Conservation (phyloP, 768 basidiomycete species). For the Podaxis sp. region DNA sequence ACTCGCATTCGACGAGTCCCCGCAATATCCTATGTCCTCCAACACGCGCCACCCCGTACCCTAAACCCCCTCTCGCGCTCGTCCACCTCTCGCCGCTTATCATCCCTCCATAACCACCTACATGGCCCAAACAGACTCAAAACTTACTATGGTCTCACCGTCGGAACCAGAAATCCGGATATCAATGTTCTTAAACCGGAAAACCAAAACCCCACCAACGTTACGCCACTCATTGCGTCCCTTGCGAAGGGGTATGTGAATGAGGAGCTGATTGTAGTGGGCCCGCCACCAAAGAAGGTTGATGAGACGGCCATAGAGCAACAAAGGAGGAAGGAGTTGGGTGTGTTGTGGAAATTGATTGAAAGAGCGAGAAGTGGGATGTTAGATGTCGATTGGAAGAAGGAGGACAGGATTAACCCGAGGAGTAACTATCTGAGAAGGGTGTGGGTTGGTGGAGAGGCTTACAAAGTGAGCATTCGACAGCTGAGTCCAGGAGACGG, state of each 20-base stretch:
- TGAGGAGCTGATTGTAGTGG: conserved; percentile 56
- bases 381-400: conserved; percentile 26
- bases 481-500: conserved; percentile 1
- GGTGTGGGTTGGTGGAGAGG: conserved; percentile 40
- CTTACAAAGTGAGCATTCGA: conserved; percentile 36
- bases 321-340: conserved; percentile 23
- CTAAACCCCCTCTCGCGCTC: background rate
- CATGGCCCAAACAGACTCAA: conserved; percentile 7
- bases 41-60: background rate
- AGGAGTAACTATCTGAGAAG: conserved; percentile 35
- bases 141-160: conserved; percentile 10
- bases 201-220: conserved; percentile 54
- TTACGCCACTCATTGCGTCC: conserved; percentile 57
- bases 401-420: conserved; percentile 32
- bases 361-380: conserved; percentile 21
- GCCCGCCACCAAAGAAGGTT: conserved; percentile 33
- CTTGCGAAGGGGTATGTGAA: conserved; percentile 51
- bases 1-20: background rate
- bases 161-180: conserved; percentile 47
- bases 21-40: conserved; percentile 3
- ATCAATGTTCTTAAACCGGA: conserved; percentile 52
- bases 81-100: background rate
- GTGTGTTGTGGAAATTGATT: conserved; percentile 28
- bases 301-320: conserved; percentile 26
- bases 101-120: conserved; percentile 15